Conservation (phyloP, 2,329 filamentous ascomycete genomes). For the Exophiala mesophila region DNA sequence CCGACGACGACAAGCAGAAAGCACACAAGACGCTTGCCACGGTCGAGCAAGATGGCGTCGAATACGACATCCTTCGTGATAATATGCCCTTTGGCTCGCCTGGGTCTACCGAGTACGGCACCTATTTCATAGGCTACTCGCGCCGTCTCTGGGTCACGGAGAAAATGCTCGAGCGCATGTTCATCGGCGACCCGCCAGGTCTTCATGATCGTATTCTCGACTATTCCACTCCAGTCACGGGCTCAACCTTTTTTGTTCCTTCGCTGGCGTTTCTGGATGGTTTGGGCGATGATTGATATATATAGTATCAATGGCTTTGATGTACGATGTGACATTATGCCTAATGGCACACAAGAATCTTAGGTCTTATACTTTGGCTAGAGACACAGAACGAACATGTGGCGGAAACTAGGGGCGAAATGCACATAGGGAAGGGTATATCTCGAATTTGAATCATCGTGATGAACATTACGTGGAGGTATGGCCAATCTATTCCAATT, state of each 20-base stretch:
- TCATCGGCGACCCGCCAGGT: constrained; percentile 50
- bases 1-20: constrained; percentile 40
- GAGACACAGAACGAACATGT: no score
- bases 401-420: no score
- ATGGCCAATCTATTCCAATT: no score
- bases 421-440: no score
- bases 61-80: constrained; percentile 52
- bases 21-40: constrained; percentile 54
- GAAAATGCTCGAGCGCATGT: constrained; percentile 56
- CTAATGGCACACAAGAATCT: no score
- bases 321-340: no score
- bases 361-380: no score
- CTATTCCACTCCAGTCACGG: constrained; percentile 51
- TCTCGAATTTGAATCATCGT: no score
- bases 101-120: constrained; percentile 49
- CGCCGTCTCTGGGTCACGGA: constrained; percentile 53
- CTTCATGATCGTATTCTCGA: constrained; percentile 54
- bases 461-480: no score
- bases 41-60: constrained; percentile 49
- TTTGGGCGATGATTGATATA: constrained; percentile 21
- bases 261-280: constrained; percentile 35
- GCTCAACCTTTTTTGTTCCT: constrained; percentile 52
- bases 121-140: constrained; percentile 56
- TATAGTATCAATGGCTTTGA: no score
- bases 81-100: constrained; percentile 60